Evolutionary conservation across 805 yeast species (phyloP), one percentile per base, ranked within the genome.

Genomic region (Candida anglica): DNA sequence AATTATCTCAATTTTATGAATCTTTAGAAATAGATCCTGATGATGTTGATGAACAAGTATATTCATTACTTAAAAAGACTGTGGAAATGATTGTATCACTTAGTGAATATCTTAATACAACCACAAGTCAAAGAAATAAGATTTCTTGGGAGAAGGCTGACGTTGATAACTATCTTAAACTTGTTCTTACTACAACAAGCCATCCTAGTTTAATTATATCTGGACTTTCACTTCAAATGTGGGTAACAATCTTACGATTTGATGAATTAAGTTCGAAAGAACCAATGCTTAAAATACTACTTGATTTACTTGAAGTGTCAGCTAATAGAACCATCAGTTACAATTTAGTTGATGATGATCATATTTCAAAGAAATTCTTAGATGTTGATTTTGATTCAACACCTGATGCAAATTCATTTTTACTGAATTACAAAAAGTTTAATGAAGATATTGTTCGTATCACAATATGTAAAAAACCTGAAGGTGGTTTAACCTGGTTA

Each of bases 21-120:
- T 69, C 75, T 23, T 69, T 85, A 33, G 76, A 77, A 42, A 53
- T 80, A 3, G 76, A 77, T 40, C 77, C 86, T 0, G 79, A 81
- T 39, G 86, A 80, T 48, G 70, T 88, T 15, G 89, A 85, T 48
- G 97, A 88, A 47, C 75, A 74, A 37, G 70, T 76, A 22, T 93
- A 93, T 54, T 80, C 94, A 1, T 72, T 91, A 38, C 62, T 86
- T 41, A 93, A 93, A 55, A 91, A 91, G 60, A 73, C 91, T 11
- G 96, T 89, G 4, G 98, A 93, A 53, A 84, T 91, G 86, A 77
- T 89, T 21, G 95, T 93, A 16, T 83, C 88, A 0, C 63, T 87
- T 33, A 83, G 93, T 42, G 94, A 86, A 46, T 83, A 82, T 49
- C 69, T 89, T 39, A 38, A 50, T 19, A 52, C 58, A 5, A 43